Base-by-base conservation (phyloP, 441 rosid species). In the Adansonia rubrostipa region DNA sequence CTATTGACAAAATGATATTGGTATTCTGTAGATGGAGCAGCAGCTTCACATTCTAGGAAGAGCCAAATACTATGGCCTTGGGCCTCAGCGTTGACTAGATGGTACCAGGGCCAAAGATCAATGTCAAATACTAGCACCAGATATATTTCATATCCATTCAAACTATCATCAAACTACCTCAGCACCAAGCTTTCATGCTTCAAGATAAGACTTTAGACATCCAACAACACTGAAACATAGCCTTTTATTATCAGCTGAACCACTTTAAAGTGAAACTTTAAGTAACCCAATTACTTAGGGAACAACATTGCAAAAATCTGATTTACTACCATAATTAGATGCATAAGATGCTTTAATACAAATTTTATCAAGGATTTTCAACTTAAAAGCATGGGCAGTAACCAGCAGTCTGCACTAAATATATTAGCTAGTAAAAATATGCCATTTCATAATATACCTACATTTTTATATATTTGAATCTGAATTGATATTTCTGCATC, bases 1-100 rank as follows among this genome's bases (percentile, higher is more conserved):
- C 50, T 69, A n/a, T 50, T 22, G 58, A 50, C 50, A 69, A 69
- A 69, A 69, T 47, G 72, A 19, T 68, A 69, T 20, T 6, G 58
- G 42, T 6, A 69, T 22, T 22, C 15, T 48, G 13, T 69, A 48
- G 58, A 19, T 28, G 33, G 33, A 69, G 58, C 73, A 22, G 73
- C 73, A 69, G 20, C 61, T 51, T 33, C 36, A 54, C 36, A 33
- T 54, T 36, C 15, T 40, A 72, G 75, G 62, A 48, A 72, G 8
- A 47, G 28, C 53, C 15, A 53, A n/a, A 71, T n/a, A 28, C 48
- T 54, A 28, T 17, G 50, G 15, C 28, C 22, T 24, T 28, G 47
- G 60, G 20, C 74, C 47, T 33, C 33, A 28, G 33, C 33, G 33
- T 28, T 13, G 65, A 22, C 36, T 60, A 22, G 1, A 22, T 60